Percentiles rank a stretch among this genome's conserved stretches.
phyloP scores from a whole-genome alignment of 2,329 filamentous ascomycete species.

The Pestalotiopsis sp. region DNA sequence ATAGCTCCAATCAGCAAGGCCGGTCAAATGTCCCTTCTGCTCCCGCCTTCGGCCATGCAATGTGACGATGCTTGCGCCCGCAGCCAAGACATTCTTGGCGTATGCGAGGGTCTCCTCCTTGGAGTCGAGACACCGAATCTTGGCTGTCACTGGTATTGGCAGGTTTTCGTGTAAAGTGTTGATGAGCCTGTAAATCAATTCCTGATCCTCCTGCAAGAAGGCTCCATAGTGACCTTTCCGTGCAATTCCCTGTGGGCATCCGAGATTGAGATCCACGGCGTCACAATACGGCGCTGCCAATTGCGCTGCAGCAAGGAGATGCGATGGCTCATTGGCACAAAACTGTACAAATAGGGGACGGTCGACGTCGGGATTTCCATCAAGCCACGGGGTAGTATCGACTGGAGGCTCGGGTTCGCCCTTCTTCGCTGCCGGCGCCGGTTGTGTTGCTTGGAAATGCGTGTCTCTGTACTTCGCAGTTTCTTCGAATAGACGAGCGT shows the following conservation, averaged over 20 bases:
- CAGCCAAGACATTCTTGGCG: constrained; percentile 81
- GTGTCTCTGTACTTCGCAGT: constrained; percentile 74
- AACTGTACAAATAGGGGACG: constrained; percentile 95
- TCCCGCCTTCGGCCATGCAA: constrained; percentile 88
- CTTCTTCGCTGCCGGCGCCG: constrained; percentile 24
- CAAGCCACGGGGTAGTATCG: constrained; percentile 61
- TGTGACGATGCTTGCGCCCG: constrained; percentile 90
- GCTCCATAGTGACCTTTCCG: constrained; percentile 89
- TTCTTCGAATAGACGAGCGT: constrained; percentile 85
- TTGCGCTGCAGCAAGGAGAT: constrained; percentile 76
- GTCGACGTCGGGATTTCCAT: constrained; percentile 84
- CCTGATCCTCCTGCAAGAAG: constrained; percentile 92
- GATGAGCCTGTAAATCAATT: constrained; percentile 80
- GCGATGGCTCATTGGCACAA: constrained; percentile 85
- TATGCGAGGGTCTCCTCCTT: constrained; percentile 87
- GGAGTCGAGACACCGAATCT: constrained; percentile 88
- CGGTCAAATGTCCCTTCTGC: constrained; percentile 95
- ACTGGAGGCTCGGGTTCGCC: constrained; percentile 29
- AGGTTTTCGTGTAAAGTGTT: constrained; percentile 79
- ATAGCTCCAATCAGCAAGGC: constrained; percentile 88
- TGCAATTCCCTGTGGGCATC: constrained; percentile 95
- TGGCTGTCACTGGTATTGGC: constrained; percentile 86
- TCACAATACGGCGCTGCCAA: constrained; percentile 87
- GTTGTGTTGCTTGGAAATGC: constrained; percentile 74
- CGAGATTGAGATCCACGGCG: constrained; percentile 92